phyloP scores from a whole-genome alignment of 441 rosid species.

The Jatropha multifida region DNA sequence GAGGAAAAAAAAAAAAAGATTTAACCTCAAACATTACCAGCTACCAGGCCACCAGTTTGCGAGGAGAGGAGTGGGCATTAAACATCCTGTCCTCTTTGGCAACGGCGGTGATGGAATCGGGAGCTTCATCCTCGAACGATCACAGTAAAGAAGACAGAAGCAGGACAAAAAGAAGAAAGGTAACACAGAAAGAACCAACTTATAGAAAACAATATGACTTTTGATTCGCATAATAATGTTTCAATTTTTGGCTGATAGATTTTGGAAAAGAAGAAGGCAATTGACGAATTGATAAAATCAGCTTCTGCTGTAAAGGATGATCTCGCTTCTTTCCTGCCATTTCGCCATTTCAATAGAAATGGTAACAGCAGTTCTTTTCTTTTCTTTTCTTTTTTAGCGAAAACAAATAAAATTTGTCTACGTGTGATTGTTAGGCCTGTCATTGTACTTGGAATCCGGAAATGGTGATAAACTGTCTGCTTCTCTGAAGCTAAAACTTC shows the following conservation, averaged over 20 bases:
- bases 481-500: slow-evolving; percentile 49
- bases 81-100: too few relatives aligned
- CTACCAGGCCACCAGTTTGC: too few relatives aligned
- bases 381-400: too few relatives aligned
- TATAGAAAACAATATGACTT: neutral
- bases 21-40: too few relatives aligned
- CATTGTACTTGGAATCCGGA: slow-evolving; percentile 55
- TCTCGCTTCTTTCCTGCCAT: slow-evolving; percentile 58
- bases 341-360: slow-evolving; percentile 47
- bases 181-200: too few relatives aligned
- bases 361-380: slow-evolving; percentile 32
- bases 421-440: slow-evolving; percentile 45
- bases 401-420: neutral
- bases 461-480: slow-evolving; percentile 66
- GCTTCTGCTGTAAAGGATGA: slow-evolving; percentile 63
- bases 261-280: slow-evolving; percentile 64
- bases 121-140: too few relatives aligned
- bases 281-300: slow-evolving; percentile 47
- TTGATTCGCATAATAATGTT: neutral
- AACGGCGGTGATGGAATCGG: too few relatives aligned
- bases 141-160: too few relatives aligned
- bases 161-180: too few relatives aligned
- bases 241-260: slow-evolving; percentile 30
- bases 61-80: too few relatives aligned
- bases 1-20: too few relatives aligned